Evolutionary conservation across 495 filamentous ascomycete species (phyloP).

Genomic region (Trichoderma erinaceum): DNA sequence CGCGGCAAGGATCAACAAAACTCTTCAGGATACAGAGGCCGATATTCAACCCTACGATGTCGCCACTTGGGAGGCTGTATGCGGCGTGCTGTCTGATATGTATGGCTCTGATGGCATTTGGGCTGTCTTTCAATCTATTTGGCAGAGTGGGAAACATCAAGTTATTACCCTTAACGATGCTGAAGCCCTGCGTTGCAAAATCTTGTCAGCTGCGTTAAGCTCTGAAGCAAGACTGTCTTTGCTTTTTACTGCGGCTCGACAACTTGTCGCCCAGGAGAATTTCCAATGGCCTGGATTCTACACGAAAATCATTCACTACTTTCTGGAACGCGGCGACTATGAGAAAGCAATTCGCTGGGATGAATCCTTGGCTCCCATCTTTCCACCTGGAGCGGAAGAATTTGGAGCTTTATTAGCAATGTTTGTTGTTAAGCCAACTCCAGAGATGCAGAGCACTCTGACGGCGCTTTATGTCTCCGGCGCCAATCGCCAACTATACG

Average conservation of each 20-base stretch:
- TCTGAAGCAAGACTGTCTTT: background rate
- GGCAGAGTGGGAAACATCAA: background rate
- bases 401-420: slow-evolving; percentile 29
- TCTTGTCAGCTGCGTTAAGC: background rate
- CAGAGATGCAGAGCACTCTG: slow-evolving; percentile 27
- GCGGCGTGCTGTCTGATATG: background rate
- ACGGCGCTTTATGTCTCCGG: slow-evolving; percentile 46
- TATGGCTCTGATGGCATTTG: slow-evolving; percentile 12
- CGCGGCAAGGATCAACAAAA: background rate
- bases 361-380: slow-evolving; percentile 30
- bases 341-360: slow-evolving; percentile 34
- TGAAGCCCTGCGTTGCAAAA: background rate
- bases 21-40: background rate
- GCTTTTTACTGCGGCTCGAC: background rate
- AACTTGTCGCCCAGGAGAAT: slow-evolving; percentile 21
- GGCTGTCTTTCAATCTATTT: slow-evolving; percentile 7
- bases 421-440: slow-evolving; percentile 26
- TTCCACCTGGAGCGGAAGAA: slow-evolving; percentile 26
- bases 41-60: slow-evolving; percentile 8
- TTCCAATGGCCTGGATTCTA: slow-evolving; percentile 44
- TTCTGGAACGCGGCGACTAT: slow-evolving; percentile 29
- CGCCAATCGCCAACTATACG: slow-evolving; percentile 53
- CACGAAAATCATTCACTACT: slow-evolving; percentile 27
- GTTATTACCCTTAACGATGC: slow-evolving; percentile 11
- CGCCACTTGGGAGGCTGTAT: slow-evolving; percentile 1